Percentiles rank a stretch among this genome's conserved stretches.
phyloP scores from a whole-genome alignment of 2,329 filamentous ascomycete genomes.

The Colletotrichum echinochloae region DNA sequence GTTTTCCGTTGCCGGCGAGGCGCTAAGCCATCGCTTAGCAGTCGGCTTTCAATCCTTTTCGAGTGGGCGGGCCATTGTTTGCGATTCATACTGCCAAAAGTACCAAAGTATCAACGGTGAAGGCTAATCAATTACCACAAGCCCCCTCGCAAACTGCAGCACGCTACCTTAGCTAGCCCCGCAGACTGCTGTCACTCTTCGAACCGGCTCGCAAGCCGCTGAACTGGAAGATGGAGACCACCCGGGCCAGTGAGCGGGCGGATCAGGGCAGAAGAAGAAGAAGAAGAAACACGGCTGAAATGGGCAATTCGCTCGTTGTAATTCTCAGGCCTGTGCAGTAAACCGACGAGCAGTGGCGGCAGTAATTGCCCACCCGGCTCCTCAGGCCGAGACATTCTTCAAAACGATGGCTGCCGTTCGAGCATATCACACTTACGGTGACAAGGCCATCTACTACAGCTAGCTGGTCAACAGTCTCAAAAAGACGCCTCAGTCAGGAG shows the following conservation, averaged over 20 bases:
- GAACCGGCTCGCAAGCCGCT: slow-evolving; percentile 39
- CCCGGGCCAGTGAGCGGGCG: slow-evolving; percentile 3
- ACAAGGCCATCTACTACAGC: neutral
- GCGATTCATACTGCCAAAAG: slow-evolving; percentile 11
- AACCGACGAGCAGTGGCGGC: neutral
- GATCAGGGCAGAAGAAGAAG: slow-evolving; percentile 7
- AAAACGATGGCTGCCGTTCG: neutral
- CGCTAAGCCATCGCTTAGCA: slow-evolving; percentile 24
- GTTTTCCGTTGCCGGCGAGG: slow-evolving; percentile 17
- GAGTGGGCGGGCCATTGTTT: slow-evolving; percentile 15
- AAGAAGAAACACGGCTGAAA: slow-evolving; percentile 11
- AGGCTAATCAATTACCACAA: slow-evolving; percentile 5
- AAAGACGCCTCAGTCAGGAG: slow-evolving; percentile 14
- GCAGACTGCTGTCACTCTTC: slow-evolving; percentile 35
- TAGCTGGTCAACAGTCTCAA: neutral
- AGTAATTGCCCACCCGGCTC: neutral
- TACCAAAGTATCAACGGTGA: neutral
- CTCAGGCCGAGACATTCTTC: neutral
- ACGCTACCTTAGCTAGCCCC: slow-evolving; percentile 26
- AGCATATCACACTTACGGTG: neutral
- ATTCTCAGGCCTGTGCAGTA: neutral
- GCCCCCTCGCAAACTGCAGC: slow-evolving; percentile 19
- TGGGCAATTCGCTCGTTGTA: slow-evolving; percentile 25
- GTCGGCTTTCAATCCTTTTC: slow-evolving; percentile 23
- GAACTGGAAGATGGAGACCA: slow-evolving; percentile 7